phyloP scores from a whole-genome alignment of 2,329 filamentous ascomycete species.

The Magnaporthales sp. region DNA sequence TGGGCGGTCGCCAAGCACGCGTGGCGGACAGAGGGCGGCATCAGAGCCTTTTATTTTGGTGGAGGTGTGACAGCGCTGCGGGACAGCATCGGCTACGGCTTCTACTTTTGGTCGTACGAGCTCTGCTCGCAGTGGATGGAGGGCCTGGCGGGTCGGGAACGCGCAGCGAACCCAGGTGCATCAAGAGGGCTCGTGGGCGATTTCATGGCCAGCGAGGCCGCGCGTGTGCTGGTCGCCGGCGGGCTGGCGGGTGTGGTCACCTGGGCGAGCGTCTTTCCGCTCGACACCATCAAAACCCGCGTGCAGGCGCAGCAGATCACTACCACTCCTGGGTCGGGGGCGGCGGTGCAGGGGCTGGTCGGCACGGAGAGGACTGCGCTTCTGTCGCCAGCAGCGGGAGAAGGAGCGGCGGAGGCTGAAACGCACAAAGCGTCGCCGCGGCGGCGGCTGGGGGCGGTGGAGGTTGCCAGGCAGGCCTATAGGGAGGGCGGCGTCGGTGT shows the following conservation, averaged over 20 bases:
- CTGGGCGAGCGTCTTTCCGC: conserved; percentile 83
- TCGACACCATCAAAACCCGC: conserved; percentile 88
- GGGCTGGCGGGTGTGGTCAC: conserved; percentile 81
- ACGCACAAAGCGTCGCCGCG: not conserved
- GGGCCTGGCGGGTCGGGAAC: not conserved
- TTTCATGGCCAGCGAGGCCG: conserved; percentile 30
- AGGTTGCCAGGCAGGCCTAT: conserved; percentile 60
- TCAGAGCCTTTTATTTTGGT: conserved; percentile 71
- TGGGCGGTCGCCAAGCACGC: conserved; percentile 57
- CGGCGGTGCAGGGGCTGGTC: conserved; percentile 17
- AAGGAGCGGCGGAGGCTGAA: conserved; percentile 2
- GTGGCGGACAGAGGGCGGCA: conserved; percentile 42
- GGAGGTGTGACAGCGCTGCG: conserved; percentile 73
- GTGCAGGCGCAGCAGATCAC: conserved; percentile 63
- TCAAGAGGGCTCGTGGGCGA: not conserved
- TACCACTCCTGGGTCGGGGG: conserved; percentile 10
- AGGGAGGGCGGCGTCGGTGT: conserved; percentile 47
- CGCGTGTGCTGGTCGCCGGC: conserved; percentile 70
- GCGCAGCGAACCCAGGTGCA: not conserved
- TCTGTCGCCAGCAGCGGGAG: conserved; percentile 8
- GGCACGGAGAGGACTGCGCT: conserved; percentile 14
- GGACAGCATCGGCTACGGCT: conserved; percentile 90
- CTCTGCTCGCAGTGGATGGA: conserved; percentile 52
- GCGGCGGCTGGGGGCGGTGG: conserved; percentile 42
- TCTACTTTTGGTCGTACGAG: conserved; percentile 95